Evolutionary conservation across 2,329 filamentous ascomycete genomes (phyloP).

Genomic region (Mycogone perniciosa): DNA sequence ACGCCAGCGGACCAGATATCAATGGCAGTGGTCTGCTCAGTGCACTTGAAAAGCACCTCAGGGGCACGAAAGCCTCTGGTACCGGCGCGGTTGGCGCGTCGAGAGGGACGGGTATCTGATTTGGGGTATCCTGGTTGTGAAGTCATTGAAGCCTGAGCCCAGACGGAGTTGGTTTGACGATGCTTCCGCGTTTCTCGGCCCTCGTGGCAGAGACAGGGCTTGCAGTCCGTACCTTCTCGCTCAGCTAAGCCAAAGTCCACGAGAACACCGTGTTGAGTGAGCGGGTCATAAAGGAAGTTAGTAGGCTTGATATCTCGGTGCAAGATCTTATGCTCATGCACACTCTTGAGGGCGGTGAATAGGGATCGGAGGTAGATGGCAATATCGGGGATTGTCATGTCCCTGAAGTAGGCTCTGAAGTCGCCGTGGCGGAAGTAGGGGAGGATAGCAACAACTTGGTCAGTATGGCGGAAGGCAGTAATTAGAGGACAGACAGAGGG

Average conservation of each 20-base stretch:
- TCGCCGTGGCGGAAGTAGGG: constrained; percentile 95
- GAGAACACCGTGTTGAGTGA: constrained; percentile 74
- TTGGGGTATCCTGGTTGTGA: constrained; percentile 72
- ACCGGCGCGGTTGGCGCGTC: constrained; percentile 87
- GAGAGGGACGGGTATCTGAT: constrained; percentile 78
- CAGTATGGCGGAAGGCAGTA: constrained; percentile 89
- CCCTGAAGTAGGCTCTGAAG: constrained; percentile 89
- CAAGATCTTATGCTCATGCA: constrained; percentile 78
- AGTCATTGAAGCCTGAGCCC: constrained; percentile 44
- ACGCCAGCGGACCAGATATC: constrained; percentile 97
- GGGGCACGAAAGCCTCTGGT: constrained; percentile 94
- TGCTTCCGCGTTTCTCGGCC: constrained; percentile 54
- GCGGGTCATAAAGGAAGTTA: constrained; percentile 89
- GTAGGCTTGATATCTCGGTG: constrained; percentile 97
- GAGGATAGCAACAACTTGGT: constrained; percentile 90
- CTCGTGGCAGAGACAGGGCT: constrained; percentile 77
- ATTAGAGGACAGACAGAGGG: constrained; percentile 88
- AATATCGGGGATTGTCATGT: constrained; percentile 82
- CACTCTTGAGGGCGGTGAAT: constrained; percentile 75
- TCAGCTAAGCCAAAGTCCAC: constrained; percentile 99
- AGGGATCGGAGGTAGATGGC: constrained; percentile 83
- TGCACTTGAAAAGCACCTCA: constrained; percentile 96
- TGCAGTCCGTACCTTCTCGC: constrained; percentile 67
- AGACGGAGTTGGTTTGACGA: constrained; percentile 51
- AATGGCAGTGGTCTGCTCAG: constrained; percentile 85